Conservation (phyloP, 2,329 filamentous ascomycete species). For the Aspergillus oerlinghausenensis region DNA sequence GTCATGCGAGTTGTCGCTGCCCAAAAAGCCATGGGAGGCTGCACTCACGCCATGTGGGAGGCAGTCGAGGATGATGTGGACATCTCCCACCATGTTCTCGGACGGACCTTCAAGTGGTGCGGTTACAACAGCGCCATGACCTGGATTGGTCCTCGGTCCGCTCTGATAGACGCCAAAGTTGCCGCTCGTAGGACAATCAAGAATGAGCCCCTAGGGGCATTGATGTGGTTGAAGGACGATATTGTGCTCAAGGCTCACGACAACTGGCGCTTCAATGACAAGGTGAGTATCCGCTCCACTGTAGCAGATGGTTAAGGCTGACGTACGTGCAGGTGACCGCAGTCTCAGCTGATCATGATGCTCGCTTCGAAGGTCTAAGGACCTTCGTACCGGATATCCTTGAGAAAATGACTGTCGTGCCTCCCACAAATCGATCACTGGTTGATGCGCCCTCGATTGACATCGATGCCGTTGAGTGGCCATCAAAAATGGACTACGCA, state of each 20-base stretch:
- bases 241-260: constrained; percentile 32
- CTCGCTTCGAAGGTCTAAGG: constrained; percentile 3
- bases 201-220: constrained; percentile 33
- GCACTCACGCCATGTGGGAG: constrained; percentile 27
- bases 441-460: constrained; percentile 7
- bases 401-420: constrained; percentile 4
- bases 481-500: constrained; percentile 8
- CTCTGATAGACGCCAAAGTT: constrained; percentile 24
- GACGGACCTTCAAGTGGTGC: constrained; percentile 35
- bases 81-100: constrained; percentile 29
- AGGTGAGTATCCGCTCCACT: not conserved
- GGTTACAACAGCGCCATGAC: constrained; percentile 33
- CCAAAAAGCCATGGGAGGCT: constrained; percentile 13
- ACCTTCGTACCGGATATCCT: constrained; percentile 6
- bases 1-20: constrained; percentile 13
- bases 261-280: constrained; percentile 24
- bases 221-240: constrained; percentile 37
- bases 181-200: constrained; percentile 11
- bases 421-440: not conserved
- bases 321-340: not conserved
- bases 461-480: constrained; percentile 11
- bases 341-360: not conserved
- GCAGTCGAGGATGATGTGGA: constrained; percentile 29
- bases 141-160: constrained; percentile 30
- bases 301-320: not conserved